These are phyloP conservation scores for Botryotinia convoluta DNA, from an alignment of 2,329 filamentous ascomycete genomes.

Conservation along the genomic window DNA sequence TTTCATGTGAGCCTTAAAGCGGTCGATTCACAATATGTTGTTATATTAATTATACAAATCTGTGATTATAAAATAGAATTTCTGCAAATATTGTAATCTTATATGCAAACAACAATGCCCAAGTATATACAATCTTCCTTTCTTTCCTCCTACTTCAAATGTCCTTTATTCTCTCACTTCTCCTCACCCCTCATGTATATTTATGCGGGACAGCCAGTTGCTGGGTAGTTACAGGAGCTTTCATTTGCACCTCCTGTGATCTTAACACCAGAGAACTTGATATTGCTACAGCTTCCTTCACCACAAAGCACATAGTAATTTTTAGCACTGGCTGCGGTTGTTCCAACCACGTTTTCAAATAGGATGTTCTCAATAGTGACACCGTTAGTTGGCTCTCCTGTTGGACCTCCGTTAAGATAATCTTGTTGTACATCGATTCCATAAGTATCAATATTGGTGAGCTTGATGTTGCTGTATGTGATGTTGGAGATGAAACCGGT, in stretches of 20 bases:
- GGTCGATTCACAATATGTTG: not conserved
- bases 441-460: slow-evolving; percentile 46
- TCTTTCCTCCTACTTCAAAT: not conserved
- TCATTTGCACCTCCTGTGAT: slow-evolving; percentile 31
- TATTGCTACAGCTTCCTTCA: slow-evolving; percentile 41
- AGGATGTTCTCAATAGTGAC: slow-evolving; percentile 40
- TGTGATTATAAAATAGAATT: not conserved
- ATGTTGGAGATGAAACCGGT: slow-evolving; percentile 44
- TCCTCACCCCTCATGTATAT: too few species aligned
- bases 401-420: slow-evolving; percentile 48
- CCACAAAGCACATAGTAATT: slow-evolving; percentile 44
- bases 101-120: not conserved
- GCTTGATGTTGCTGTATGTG: slow-evolving; percentile 47
- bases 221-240: slow-evolving; percentile 37
- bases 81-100: not conserved
- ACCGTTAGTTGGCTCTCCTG: slow-evolving; percentile 41
- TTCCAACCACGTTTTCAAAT: slow-evolving; percentile 41
- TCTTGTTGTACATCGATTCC: slow-evolving; percentile 53
- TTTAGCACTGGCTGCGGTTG: slow-evolving; percentile 31
- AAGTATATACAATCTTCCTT: not conserved
- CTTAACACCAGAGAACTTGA: slow-evolving; percentile 40
- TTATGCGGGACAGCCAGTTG: slow-evolving; percentile 32
- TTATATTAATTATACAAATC: not conserved
- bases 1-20: not conserved
- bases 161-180: not conserved